A percentile compares a stretch with the other conserved stretches of the same genome.
Conservation (phyloP, 2,329 filamentous ascomycete species). For the Sphaerostilbella broomeana region DNA sequence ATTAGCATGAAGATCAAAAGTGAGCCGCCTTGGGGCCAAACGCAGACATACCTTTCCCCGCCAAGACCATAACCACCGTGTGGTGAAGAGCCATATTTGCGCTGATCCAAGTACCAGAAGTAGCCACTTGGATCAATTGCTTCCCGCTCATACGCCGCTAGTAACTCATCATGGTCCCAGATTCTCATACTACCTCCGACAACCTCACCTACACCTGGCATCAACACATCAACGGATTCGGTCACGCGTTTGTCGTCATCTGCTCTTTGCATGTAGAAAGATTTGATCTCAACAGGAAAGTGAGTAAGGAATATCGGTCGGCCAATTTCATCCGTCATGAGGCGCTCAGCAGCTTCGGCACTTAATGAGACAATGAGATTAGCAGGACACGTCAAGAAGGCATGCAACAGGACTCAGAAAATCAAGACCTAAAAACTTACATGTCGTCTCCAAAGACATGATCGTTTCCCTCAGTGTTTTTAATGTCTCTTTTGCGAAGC, state of each 20-base stretch:
- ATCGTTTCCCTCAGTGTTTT: slow-evolving; percentile 84
- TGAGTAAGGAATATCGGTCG: slow-evolving; percentile 92
- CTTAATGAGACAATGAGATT: too few species aligned
- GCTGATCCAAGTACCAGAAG: slow-evolving; percentile 98
- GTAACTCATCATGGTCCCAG: slow-evolving; percentile 80
- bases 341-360: slow-evolving; percentile 90
- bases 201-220: slow-evolving; percentile 96
- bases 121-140: slow-evolving; percentile 79
- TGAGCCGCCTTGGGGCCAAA: too few species aligned
- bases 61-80: slow-evolving; percentile 93
- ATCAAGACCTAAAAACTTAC: too few species aligned
- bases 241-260: slow-evolving; percentile 73
- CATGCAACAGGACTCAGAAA: too few species aligned
- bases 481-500: slow-evolving; percentile 83
- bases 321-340: slow-evolving; percentile 97
- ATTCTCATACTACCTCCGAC: slow-evolving; percentile 97
- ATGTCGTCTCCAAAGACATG: slow-evolving; percentile 97
- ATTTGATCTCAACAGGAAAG: slow-evolving; percentile 96
- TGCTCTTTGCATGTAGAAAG: slow-evolving; percentile 98
- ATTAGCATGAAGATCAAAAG: too few species aligned
- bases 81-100: slow-evolving; percentile 84
- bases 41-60: too few species aligned
- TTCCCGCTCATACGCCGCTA: slow-evolving; percentile 81
- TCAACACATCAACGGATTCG: slow-evolving; percentile 76
- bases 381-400: too few species aligned